Evolutionary conservation across 495 filamentous ascomycete species (phyloP).

Genomic region (Bathelium albidoporum): DNA sequence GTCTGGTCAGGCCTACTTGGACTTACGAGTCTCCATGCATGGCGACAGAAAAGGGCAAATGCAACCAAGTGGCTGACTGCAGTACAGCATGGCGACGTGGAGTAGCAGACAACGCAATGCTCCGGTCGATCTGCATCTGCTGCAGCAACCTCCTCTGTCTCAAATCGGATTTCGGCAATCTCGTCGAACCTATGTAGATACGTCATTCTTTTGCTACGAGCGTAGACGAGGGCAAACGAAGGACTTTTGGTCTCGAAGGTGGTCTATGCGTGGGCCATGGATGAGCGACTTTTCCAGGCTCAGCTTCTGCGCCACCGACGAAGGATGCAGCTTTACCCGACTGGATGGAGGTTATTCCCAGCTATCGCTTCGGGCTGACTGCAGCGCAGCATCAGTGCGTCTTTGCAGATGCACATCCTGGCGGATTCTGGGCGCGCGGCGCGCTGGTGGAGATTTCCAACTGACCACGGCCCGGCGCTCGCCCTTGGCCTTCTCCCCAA

Average conservation of each 20-base stretch:
- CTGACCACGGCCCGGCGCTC: background rate
- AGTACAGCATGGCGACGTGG: background rate
- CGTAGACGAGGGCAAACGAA: background rate
- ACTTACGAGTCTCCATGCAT: background rate
- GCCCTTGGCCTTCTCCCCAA: background rate
- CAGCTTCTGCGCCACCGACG: constrained; percentile 6
- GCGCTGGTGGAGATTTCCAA: constrained; percentile 2
- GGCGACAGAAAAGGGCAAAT: background rate
- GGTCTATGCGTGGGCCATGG: background rate
- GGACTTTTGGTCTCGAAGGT: background rate
- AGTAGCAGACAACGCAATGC: background rate
- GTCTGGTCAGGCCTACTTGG: background rate
- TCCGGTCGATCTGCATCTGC: background rate
- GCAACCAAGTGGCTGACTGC: background rate
- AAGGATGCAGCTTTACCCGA: background rate
- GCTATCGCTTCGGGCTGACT: constrained; percentile 1
- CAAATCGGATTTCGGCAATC: background rate
- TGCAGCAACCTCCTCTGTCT: background rate
- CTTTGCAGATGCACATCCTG: background rate
- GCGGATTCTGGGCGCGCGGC: background rate
- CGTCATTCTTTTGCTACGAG: background rate
- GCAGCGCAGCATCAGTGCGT: background rate
- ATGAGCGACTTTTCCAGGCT: background rate
- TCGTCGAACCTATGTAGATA: background rate
- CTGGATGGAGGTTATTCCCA: background rate